Conservation (phyloP, 2,329 filamentous ascomycete species). For the Beauveria caledonica region DNA sequence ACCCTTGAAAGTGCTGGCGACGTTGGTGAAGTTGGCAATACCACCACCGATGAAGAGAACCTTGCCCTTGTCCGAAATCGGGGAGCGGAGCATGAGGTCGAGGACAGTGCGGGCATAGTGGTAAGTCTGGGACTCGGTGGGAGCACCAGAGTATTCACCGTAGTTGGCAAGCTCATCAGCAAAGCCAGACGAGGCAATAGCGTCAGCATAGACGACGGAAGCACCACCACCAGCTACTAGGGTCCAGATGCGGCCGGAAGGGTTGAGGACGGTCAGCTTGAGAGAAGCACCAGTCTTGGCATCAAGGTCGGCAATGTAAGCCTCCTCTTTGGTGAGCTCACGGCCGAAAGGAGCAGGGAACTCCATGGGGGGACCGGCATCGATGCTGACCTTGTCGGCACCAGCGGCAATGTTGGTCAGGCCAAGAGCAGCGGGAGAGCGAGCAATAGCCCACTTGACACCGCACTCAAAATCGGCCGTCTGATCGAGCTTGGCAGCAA, state of each 20-base stretch:
- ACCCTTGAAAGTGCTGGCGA: conserved; percentile 98
- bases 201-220: conserved; percentile 97
- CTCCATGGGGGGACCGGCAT: conserved; percentile 95
- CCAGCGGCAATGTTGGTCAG: conserved; percentile 59
- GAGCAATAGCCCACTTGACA: conserved; percentile 96
- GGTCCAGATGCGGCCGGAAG: conserved; percentile 90
- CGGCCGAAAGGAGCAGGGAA: conserved; percentile 98
- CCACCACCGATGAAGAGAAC: conserved; percentile 98
- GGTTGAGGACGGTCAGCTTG: conserved; percentile 94
- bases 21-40: conserved; percentile 99
- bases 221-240: conserved; percentile 98
- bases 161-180: conserved; percentile 98
- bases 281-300: conserved; percentile 98
- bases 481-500: conserved; percentile 97
- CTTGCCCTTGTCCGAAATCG: conserved; percentile 81
- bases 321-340: conserved; percentile 97
- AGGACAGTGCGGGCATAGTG: conserved; percentile 97
- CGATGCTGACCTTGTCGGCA: conserved; percentile 76
- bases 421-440: conserved; percentile 81
- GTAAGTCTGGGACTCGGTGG: conserved; percentile 97
- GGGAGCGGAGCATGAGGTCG: conserved; percentile 93
- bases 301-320: conserved; percentile 97
- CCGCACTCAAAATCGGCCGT: conserved; percentile 99
- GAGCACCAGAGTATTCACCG: conserved; percentile 98
- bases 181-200: conserved; percentile 93